Conservation (phyloP, 2,329 filamentous ascomycete genomes). For the Neopestalotiopsis rosae region DNA sequence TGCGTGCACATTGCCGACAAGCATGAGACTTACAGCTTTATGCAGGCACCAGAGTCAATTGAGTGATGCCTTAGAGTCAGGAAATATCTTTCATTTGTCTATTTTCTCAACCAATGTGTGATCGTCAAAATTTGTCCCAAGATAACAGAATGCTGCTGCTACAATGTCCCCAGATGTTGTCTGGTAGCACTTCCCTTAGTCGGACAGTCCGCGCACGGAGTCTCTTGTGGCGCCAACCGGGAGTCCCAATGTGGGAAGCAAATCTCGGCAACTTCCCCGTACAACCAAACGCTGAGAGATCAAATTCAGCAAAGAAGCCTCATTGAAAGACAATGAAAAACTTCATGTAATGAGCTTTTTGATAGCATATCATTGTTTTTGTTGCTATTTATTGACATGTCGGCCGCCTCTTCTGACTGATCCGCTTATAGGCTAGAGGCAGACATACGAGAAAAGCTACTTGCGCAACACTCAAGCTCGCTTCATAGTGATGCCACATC, state of each 20-base stretch:
- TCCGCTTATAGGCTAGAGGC: too few species aligned
- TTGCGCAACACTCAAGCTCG: too few species aligned
- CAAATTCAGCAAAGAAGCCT: not conserved
- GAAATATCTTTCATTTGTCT: not conserved
- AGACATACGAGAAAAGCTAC: too few species aligned
- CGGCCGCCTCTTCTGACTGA: too few species aligned
- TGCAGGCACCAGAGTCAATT: not conserved
- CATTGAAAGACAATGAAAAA: too few species aligned
- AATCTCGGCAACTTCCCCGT: not conserved
- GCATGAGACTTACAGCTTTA: not conserved
- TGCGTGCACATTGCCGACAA: not conserved
- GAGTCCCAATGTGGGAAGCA: not conserved
- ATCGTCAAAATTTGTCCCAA: not conserved
- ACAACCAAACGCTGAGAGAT: not conserved
- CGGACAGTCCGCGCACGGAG: not conserved
- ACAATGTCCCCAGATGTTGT: not conserved
- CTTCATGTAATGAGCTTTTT: too few species aligned
- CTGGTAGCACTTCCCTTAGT: not conserved
- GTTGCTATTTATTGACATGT: too few species aligned
- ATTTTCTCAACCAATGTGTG: not conserved
- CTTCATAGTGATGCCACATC: too few species aligned
- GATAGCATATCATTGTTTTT: too few species aligned
- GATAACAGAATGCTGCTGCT: not conserved
- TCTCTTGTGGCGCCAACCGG: not conserved
- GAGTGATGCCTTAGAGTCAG: not conserved